Evolutionary conservation across 176 grass and related monocot species (phyloP).

Genomic region (Metroxylon sagu): DNA sequence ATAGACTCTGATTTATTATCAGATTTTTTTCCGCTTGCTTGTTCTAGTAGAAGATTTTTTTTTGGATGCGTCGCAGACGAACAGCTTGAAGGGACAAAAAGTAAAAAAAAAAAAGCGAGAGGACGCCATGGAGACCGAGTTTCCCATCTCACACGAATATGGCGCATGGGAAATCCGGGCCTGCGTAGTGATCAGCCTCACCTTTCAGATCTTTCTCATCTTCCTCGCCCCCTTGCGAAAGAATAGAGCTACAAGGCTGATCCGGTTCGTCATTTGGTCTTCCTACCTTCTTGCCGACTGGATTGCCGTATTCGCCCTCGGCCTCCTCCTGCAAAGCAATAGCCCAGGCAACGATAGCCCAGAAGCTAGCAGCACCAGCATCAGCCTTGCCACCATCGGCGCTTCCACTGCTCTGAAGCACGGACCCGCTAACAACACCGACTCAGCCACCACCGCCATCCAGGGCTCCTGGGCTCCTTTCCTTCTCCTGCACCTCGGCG

Average conservation of each 20-base stretch:
- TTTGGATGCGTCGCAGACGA: too few relatives aligned
- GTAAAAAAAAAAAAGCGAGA: too few relatives aligned
- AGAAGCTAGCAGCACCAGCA: neutral
- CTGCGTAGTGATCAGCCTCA: constrained; percentile 18
- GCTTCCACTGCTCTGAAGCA: too few relatives aligned
- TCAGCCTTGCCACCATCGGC: too few relatives aligned
- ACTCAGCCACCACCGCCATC: neutral
- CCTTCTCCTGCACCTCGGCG: constrained; percentile 36
- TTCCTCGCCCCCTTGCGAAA: constrained; percentile 12
- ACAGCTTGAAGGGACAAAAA: too few relatives aligned
- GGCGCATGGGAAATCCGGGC: constrained; percentile 20
- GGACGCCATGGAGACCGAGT: too few relatives aligned
- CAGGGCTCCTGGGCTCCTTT: constrained; percentile 36
- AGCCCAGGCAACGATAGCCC: neutral
- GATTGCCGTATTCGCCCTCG: constrained; percentile 23
- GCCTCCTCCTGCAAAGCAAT: constrained; percentile 16
- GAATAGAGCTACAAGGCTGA: neutral
- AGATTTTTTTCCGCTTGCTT: too few relatives aligned
- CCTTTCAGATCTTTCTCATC: constrained; percentile 19
- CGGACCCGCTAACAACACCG: too few relatives aligned
- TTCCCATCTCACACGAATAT: too few relatives aligned
- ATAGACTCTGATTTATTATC: too few relatives aligned
- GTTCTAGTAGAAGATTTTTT: too few relatives aligned
- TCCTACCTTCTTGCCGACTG: constrained; percentile 29
- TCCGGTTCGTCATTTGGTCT: constrained; percentile 10